Conservation (phyloP, 768 basidiomycete species). For the Lepiota brunneoincarnata region DNA sequence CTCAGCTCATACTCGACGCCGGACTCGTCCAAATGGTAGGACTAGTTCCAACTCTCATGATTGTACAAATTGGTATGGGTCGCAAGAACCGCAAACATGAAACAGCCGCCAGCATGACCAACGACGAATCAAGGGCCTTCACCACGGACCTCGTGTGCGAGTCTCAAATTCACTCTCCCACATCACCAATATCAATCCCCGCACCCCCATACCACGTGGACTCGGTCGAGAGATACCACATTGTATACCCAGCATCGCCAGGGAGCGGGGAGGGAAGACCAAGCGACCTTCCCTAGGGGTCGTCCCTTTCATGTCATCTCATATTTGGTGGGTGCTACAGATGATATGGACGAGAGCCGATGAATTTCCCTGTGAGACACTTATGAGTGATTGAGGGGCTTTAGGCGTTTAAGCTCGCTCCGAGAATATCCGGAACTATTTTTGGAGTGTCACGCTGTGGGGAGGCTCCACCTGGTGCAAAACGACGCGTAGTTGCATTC, state of each 20-base stretch:
- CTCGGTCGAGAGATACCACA: conserved; percentile 4
- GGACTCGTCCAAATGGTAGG: conserved; percentile 29
- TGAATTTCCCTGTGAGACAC: no score
- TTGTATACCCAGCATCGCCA: not conserved
- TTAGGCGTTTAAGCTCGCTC: no score
- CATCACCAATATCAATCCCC: conserved; percentile 2
- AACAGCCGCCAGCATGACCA: not conserved
- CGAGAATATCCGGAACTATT: no score
- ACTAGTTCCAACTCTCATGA: conserved; percentile 10
- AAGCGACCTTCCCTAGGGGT: not conserved
- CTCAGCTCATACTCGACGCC: conserved; percentile 19
- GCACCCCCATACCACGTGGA: conserved; percentile 4
- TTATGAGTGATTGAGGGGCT: no score
- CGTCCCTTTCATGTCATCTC: not conserved
- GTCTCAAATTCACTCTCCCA: not conserved
- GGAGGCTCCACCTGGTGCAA: no score
- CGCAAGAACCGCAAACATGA: conserved; percentile 5
- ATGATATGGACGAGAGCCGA: no score
- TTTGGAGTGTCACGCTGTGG: no score
- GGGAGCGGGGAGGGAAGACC: conserved; percentile 1
- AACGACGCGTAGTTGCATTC: no score
- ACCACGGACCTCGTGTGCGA: no score
- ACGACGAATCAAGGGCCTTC: not conserved
- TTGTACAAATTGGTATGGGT: conserved; percentile 6
- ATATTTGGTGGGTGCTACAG: no score